These are phyloP conservation scores for Vanrija sp. DNA, from an alignment of 1,284 basidiomycete species.

Conservation along the genomic window DNA sequence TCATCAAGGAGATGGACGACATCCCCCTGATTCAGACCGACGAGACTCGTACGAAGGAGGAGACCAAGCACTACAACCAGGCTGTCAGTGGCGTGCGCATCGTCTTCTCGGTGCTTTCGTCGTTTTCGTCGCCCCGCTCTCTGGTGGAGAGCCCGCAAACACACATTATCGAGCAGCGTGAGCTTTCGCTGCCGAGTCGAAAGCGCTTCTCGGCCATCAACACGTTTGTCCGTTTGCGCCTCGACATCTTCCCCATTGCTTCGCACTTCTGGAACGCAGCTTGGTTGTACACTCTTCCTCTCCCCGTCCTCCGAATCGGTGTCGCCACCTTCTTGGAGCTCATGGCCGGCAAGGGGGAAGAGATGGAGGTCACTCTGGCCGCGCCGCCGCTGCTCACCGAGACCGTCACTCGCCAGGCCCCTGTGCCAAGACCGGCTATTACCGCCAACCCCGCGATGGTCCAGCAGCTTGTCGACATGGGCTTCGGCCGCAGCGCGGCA, in stretches of 20 bases:
- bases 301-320: constrained; percentile 67
- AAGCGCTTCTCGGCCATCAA: constrained; percentile 81
- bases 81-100: constrained; percentile 7
- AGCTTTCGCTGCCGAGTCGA: constrained; percentile 44
- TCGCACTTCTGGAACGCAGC: constrained; percentile 72
- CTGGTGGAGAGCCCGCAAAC: constrained; percentile 85
- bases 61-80: constrained; percentile 55
- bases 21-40: constrained; percentile 52
- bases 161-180: constrained; percentile 26
- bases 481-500: constrained; percentile 81
- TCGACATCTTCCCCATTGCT: constrained; percentile 65
- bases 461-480: constrained; percentile 89
- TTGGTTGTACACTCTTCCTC: constrained; percentile 74
- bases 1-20: constrained; percentile 57
- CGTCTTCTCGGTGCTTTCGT: constrained; percentile 70
- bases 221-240: constrained; percentile 68
- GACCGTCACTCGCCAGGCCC: constrained; percentile 4
- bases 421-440: constrained; percentile 16
- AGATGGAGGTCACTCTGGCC: constrained; percentile 40
- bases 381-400: constrained; percentile 21
- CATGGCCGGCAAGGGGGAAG: constrained; percentile 75
- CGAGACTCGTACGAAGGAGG: constrained; percentile 58
- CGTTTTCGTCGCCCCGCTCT: constrained; percentile 72
- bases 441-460: constrained; percentile 71
- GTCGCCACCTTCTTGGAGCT: constrained; percentile 77